Evolutionary conservation across 768 basidiomycete species (phyloP).

Genomic region (Tricholoma flavovirens): DNA sequence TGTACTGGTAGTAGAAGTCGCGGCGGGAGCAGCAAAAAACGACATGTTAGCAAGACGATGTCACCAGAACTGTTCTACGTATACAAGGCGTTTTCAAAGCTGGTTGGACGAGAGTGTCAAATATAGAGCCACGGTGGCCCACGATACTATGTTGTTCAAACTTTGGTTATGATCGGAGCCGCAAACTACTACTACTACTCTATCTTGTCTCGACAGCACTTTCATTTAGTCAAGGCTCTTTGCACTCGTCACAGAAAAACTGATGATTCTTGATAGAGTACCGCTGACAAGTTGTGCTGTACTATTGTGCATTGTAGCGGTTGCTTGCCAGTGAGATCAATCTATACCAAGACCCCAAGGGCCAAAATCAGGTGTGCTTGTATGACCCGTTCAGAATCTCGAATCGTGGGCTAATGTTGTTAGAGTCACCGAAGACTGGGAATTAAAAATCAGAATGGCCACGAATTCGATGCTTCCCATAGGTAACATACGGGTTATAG

Average conservation of each 20-base stretch:
- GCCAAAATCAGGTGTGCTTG: too few relatives aligned
- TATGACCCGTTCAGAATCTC: not conserved
- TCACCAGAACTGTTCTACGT: not conserved
- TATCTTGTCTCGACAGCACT: too few relatives aligned
- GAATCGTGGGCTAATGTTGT: not conserved
- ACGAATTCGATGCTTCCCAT: not conserved
- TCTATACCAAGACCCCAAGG: too few relatives aligned
- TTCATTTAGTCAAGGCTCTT: too few relatives aligned
- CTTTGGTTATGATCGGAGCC: not conserved
- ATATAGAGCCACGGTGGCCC: not conserved
- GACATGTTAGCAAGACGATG: slow-evolving; percentile 25
- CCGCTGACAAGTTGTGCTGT: too few relatives aligned
- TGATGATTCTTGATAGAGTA: too few relatives aligned
- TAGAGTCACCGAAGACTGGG: not conserved
- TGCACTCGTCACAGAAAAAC: too few relatives aligned
- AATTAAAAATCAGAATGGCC: not conserved
- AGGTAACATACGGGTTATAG: not conserved
- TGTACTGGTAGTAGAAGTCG: slow-evolving; percentile 25
- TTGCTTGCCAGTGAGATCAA: too few relatives aligned
- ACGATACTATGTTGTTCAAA: not conserved
- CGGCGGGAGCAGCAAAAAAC: slow-evolving; percentile 31
- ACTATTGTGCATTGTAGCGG: too few relatives aligned
- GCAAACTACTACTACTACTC: too few relatives aligned
- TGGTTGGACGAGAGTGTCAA: not conserved
- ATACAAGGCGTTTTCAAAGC: not conserved